Evolutionary conservation across 2,329 filamentous ascomycete genomes (phyloP), one percentile per base, ranked within the genome.

Genomic region (Trichoderma polysporum): DNA sequence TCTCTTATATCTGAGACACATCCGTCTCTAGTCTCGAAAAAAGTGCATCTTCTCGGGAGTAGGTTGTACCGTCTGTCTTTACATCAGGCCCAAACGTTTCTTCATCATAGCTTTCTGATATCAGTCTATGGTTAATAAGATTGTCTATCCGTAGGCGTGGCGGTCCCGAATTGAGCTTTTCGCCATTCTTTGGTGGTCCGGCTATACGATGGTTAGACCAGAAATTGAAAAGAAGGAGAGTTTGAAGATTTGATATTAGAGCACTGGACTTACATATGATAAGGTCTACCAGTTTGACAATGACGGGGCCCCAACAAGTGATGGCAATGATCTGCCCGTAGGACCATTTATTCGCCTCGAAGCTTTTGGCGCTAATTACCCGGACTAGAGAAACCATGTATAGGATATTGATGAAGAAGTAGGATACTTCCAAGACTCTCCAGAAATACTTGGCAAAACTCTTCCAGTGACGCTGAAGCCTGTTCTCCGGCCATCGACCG

Each of bases 311-410:
- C 78, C 78, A 79, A 5, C 79, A 76, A 0, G 78, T 79, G 37
- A 79, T 76, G 45, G 78, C 78, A 49, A 79, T 79, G 62, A 79
- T 79, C 64, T 79, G 78, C 6, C 78, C 78, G 25, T 79, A 79
- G 0, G 73, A 75, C 78, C 78, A 79, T 22, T 72, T 71, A 27
- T 74, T 78, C 1, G 74, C 73, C 25, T 74, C 73, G 57, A 79
- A 79, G 52, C 75, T 79, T 60, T 79, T 76, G 7, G 70, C 69
- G 52, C 70, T 77, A 49, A 79, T 78, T 63, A 79, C 75, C 50
- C 74, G 76, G 45, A 74, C 73, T 17, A 79, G 72, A 3, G 78
- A 79, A 6, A 79, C 70, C 72, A 79, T 73, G 65, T 79, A 79
- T n/a, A 79, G 52, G n/a, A 79, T 70, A 61, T 79, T 79, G 54